Percentiles rank a stretch among this genome's conserved stretches.
These are phyloP conservation scores for Vigna trinervia DNA, from an alignment of 306 rosid species.

Conservation along the genomic window DNA sequence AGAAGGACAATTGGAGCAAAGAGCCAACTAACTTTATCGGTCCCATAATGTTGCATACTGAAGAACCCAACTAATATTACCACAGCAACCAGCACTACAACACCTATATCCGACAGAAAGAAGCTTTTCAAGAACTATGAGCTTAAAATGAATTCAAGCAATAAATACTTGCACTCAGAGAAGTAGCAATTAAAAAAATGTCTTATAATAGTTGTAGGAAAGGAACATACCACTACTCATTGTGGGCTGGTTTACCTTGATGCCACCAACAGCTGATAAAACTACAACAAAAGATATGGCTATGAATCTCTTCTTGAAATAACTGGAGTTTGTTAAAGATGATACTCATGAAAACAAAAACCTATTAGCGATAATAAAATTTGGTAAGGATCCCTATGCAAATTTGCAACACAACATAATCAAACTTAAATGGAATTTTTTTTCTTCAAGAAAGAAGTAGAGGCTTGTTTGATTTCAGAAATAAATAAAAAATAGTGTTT, in stretches of 20 bases:
- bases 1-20: conserved; percentile 97
- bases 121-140: conserved; percentile 39
- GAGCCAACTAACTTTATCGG: conserved; percentile 98
- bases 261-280: conserved; percentile 96
- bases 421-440: conserved; percentile 1
- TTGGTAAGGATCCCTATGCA: conserved; percentile 3
- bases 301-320: conserved; percentile 47
- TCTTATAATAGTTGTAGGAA: conserved; percentile 41
- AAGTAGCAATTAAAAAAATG: conserved; percentile 26
- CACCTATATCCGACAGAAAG: conserved; percentile 60
- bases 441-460: neutral
- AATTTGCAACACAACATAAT: conserved; percentile 12
- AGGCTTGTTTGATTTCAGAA: neutral
- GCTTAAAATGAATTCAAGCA: conserved; percentile 25
- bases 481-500: neutral
- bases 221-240: conserved; percentile 66
- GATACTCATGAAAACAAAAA: neutral
- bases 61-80: conserved; percentile 82
- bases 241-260: conserved; percentile 78
- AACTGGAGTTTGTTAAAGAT: conserved; percentile 9
- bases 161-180: neutral
- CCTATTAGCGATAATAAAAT: neutral
- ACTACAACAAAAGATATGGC: conserved; percentile 57
- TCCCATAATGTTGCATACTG: conserved; percentile 96
- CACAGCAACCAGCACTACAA: conserved; percentile 86